Conservation (phyloP, 768 basidiomycete genomes). For the Tricholoma furcatifolium region DNA sequence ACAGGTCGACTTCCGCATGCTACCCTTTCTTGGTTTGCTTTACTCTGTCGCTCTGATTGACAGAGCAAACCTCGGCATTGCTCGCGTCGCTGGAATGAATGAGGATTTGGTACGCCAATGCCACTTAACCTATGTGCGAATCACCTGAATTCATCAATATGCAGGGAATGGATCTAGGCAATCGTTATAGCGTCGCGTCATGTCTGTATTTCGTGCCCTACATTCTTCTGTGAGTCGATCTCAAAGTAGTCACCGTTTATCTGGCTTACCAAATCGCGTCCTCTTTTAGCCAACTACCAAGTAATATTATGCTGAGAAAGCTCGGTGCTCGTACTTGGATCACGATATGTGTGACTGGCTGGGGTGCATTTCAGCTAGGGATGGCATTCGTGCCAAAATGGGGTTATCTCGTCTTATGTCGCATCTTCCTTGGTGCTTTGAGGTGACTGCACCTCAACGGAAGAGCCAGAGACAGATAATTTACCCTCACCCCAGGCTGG, state of each 20-base stretch:
- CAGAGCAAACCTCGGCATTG: slow-evolving; percentile 31
- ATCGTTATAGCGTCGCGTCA: slow-evolving; percentile 38
- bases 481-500: slow-evolving; percentile 26
- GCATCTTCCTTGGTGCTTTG: slow-evolving; percentile 40
- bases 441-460: slow-evolving; percentile 23
- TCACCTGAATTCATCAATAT: not conserved
- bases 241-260: not conserved
- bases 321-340: slow-evolving; percentile 42
- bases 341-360: slow-evolving; percentile 35
- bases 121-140: not conserved
- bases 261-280: not conserved
- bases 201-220: slow-evolving; percentile 44
- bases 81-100: slow-evolving; percentile 36
- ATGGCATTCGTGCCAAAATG: slow-evolving; percentile 43
- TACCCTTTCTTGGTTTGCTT: slow-evolving; percentile 31
- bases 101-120: slow-evolving; percentile 29
- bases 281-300: slow-evolving; percentile 41
- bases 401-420: slow-evolving; percentile 37
- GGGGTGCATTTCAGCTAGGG: slow-evolving; percentile 41
- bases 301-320: slow-evolving; percentile 37
- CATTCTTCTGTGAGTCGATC: slow-evolving; percentile 34
- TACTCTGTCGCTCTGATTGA: slow-evolving; percentile 34
- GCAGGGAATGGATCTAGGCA: slow-evolving; percentile 28
- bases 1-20: slow-evolving; percentile 30
- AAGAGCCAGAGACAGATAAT: not conserved